phyloP scores from a whole-genome alignment of 106 monocot genomes.

The Chionographis japonica region DNA sequence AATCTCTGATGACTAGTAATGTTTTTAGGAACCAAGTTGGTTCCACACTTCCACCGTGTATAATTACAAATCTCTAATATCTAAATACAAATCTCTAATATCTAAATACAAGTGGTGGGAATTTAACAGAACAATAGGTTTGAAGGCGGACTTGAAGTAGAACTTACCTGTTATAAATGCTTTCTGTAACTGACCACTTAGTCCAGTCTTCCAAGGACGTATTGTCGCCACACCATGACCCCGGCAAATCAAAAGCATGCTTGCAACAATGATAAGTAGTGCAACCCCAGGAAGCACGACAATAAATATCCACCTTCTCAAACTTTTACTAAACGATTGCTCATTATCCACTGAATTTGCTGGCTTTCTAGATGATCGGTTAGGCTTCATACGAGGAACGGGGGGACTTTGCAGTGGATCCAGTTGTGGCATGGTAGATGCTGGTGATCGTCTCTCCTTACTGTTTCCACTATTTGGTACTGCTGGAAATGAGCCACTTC shows the following conservation, averaged over 20 bases:
- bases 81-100: too few relatives aligned
- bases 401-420: neutral
- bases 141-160: constrained; percentile 16
- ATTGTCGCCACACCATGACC: constrained; percentile 23
- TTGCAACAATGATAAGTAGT: constrained; percentile 24
- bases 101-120: too few relatives aligned
- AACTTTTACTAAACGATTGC: neutral
- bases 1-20: too few relatives aligned
- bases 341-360: neutral
- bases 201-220: constrained; percentile 62
- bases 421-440: neutral
- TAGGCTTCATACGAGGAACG: neutral
- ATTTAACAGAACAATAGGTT: constrained; percentile 23
- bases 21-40: too few relatives aligned
- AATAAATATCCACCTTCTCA: constrained; percentile 29
- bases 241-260: constrained; percentile 24
- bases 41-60: too few relatives aligned
- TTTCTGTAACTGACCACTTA: constrained; percentile 75
- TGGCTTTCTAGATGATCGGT: neutral
- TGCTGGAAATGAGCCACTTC: constrained; percentile 83
- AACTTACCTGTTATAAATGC: constrained; percentile 66
- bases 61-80: too few relatives aligned
- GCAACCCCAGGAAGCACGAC: constrained; percentile 18
- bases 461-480: constrained; percentile 7
- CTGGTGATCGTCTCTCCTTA: constrained; percentile 3